These are phyloP conservation scores for Phallus indusiatus DNA, from an alignment of 768 basidiomycete genomes.

Conservation along the genomic window DNA sequence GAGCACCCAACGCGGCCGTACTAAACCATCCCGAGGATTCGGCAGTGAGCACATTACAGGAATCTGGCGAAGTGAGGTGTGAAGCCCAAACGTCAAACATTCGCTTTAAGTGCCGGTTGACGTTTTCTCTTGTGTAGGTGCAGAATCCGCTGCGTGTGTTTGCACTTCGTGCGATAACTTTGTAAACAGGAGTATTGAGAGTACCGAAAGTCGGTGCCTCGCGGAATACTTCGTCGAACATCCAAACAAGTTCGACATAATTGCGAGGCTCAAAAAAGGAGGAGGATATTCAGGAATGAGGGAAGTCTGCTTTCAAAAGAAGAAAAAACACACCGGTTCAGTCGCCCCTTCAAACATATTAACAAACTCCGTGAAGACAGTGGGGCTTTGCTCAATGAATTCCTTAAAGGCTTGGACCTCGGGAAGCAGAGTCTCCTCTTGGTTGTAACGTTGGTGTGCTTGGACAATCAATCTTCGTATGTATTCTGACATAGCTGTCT, in stretches of 20 bases:
- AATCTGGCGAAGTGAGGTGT: conserved; percentile 36
- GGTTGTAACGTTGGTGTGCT: not conserved
- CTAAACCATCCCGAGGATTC: conserved; percentile 38
- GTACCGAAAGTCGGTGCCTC: not conserved
- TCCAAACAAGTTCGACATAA: not conserved
- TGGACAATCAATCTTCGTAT: not conserved
- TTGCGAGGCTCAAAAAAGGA: not conserved
- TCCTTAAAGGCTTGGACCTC: not conserved
- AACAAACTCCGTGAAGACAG: not conserved
- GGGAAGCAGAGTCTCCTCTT: not conserved
- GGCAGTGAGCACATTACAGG: conserved; percentile 32
- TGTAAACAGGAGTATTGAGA: conserved; percentile 10
- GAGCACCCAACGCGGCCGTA: conserved; percentile 19
- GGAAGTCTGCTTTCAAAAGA: too few species aligned
- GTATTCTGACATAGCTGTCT: not conserved
- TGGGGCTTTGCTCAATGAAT: not conserved
- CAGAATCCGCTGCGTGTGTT: conserved; percentile 15
- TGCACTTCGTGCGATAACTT: conserved; percentile 12
- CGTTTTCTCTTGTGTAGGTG: conserved; percentile 29
- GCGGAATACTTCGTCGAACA: not conserved
- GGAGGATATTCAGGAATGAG: not conserved
- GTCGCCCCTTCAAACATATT: conserved; percentile 1
- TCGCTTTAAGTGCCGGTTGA: conserved; percentile 39
- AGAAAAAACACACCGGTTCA: not conserved
- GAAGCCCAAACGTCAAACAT: conserved; percentile 41